These are phyloP conservation scores for Madurella fahalii DNA, from an alignment of 2,329 filamentous ascomycete species.

Conservation along the genomic window DNA sequence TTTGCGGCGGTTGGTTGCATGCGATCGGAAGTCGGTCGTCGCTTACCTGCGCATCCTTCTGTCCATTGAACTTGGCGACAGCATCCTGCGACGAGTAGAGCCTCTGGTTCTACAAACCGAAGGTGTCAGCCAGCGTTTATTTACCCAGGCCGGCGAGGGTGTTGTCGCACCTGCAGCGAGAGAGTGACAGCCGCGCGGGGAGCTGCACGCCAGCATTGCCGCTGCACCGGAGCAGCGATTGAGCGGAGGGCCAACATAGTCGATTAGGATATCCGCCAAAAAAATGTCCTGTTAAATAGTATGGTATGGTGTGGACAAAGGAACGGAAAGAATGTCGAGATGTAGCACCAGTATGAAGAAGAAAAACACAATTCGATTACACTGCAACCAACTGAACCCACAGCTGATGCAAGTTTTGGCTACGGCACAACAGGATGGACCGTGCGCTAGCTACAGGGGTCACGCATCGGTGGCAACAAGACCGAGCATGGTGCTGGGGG, in stretches of 20 bases:
- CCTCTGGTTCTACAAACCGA: constrained; percentile 45
- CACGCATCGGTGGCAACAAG: constrained; percentile 7
- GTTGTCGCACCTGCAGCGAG: constrained; percentile 52
- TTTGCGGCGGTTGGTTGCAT: constrained; percentile 8
- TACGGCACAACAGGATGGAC: constrained; percentile 16
- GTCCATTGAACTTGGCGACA: constrained; percentile 90
- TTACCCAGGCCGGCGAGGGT: constrained; percentile 5
- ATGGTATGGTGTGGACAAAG: neutral
- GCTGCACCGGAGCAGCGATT: constrained; percentile 68
- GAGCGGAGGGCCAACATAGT: constrained; percentile 77
- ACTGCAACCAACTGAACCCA: constrained; percentile 16
- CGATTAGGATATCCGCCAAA: constrained; percentile 14
- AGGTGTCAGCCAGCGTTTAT: constrained; percentile 26
- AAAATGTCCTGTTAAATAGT: neutral
- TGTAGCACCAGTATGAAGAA: constrained; percentile 11
- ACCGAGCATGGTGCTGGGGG: constrained; percentile 2
- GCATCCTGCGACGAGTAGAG: constrained; percentile 65
- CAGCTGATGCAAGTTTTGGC: constrained; percentile 18
- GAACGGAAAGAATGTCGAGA: constrained; percentile 5
- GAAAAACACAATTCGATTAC: constrained; percentile 15
- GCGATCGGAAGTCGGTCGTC: constrained; percentile 19
- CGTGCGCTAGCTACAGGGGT: constrained; percentile 16
- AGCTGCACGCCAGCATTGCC: constrained; percentile 72
- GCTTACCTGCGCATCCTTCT: constrained; percentile 82
- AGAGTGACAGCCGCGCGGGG: constrained; percentile 50